These are phyloP conservation scores for Phycomyces nitens DNA, from an alignment of 192 early-diverging fungal species.

Conservation along the genomic window DNA sequence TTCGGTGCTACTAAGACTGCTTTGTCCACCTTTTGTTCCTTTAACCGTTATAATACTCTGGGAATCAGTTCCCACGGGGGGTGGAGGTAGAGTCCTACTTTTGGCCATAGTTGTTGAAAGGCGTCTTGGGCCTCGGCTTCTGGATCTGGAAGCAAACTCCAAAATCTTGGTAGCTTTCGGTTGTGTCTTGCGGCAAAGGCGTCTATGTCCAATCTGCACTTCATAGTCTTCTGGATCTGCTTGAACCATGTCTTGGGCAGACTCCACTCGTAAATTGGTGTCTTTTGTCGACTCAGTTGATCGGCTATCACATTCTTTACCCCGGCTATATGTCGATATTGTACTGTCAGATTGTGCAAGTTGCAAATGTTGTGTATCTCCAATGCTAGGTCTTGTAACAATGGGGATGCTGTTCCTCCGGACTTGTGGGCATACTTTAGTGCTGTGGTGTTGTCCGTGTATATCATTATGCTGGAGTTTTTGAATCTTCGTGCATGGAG, in stretches of 20 bases:
- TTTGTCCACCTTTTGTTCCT: too few species aligned
- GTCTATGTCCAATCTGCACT: neutral
- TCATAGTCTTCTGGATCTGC: neutral
- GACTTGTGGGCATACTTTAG: conserved; percentile 15
- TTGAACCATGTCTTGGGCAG: neutral
- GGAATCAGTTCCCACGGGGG: too few species aligned
- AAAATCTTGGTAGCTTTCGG: conserved; percentile 7
- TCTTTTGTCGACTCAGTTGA: neutral
- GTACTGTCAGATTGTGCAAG: neutral
- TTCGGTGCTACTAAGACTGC: too few species aligned
- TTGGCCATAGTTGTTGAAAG: too few species aligned
- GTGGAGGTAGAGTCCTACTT: too few species aligned
- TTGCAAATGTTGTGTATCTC: conserved; percentile 11
- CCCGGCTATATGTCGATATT: conserved; percentile 7
- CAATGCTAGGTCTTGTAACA: conserved; percentile 8
- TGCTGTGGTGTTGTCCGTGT: conserved; percentile 15
- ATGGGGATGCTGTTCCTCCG: conserved; percentile 4
- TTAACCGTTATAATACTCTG: too few species aligned
- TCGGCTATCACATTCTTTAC: conserved; percentile 11
- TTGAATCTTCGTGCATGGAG: too few species aligned
- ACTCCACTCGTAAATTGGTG: conserved; percentile 4
- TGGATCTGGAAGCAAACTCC: conserved; percentile 5
- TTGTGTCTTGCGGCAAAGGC: conserved; percentile 10
- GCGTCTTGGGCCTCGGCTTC: neutral
- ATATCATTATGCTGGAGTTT: too few species aligned